Evolutionary conservation across 768 basidiomycete species (phyloP), one percentile per base, ranked within the genome.

Genomic region (Pleurotus ostreatus): DNA sequence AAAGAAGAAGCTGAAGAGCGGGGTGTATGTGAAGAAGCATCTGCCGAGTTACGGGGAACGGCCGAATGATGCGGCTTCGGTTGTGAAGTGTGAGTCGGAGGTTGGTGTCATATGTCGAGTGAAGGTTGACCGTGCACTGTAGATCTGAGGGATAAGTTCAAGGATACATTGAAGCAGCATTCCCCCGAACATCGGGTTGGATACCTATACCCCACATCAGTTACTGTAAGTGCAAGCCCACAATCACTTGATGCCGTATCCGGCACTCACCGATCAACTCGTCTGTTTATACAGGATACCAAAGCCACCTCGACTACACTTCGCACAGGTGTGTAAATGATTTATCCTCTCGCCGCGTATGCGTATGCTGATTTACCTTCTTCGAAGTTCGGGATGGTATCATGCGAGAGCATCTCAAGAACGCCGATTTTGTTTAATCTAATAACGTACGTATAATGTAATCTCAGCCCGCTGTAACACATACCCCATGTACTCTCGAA

Each of bases 21-120:
- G 84, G 0, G 70, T 79, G 12, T 63, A 67, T 62, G 78, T 89
- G 13, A 78, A 71, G 18, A 73, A 74, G 9, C 83, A 77, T 64
- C 71, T 90, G 20, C 78, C 84, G 1, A 81, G 82, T 11, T 89
- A 80, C 59, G 87, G 83, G 0, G 77, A 83, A 39, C 68, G 85
- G 41, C 71, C 79, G 7, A 91, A 91, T 60, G 85, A 88, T 38
- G 67, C 75, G 0, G 62, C 66, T 3, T 69, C 71, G 0, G 78
- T 83, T 38, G 75, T 83, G 1, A 80, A 78, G 67, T 89, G 87
- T 86, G 57, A 47, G 79, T 77, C 13, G 49, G 3, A 3, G 30
- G 30, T 34, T 2, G 11, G 11, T 13, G 9, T 43, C 11, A 25
- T 39, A 49, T 49, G 23, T 54, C 15, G 20, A 20, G 20, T 20